A percentile compares a stretch with the other conserved stretches of the same genome.
These are phyloP conservation scores for Daldinia childiae DNA, from an alignment of 495 filamentous ascomycete species.

Conservation along the genomic window DNA sequence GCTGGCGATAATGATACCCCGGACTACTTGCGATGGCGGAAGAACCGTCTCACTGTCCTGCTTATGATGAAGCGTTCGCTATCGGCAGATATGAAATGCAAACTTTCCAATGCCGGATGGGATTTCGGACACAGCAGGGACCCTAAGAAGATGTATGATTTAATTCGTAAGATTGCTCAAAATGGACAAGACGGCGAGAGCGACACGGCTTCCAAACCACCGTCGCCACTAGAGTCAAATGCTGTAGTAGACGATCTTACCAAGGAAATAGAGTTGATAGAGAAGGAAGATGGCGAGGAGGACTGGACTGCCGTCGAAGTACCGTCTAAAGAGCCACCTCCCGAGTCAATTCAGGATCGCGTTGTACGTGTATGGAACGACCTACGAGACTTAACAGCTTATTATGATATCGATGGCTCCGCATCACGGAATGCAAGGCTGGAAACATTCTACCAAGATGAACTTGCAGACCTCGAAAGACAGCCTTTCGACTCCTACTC, in stretches of 20 bases:
- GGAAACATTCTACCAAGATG: conserved; percentile 42
- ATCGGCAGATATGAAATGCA: conserved; percentile 26
- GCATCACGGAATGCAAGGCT: conserved; percentile 41
- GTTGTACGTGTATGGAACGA: conserved; percentile 48
- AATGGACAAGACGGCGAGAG: background rate
- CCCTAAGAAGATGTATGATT: conserved; percentile 39
- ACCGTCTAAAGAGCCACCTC: conserved; percentile 23
- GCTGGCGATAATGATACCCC: conserved; percentile 8
- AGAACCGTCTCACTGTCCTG: conserved; percentile 26
- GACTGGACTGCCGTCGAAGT: conserved; percentile 34
- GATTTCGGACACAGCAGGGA: conserved; percentile 15
- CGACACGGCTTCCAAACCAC: background rate
- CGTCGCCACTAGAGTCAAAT: conserved; percentile 24
- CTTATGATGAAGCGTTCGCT: conserved; percentile 33
- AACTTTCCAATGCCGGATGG: conserved; percentile 21
- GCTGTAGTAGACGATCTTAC: conserved; percentile 18
- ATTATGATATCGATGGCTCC: conserved; percentile 50
- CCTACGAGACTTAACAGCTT: conserved; percentile 45
- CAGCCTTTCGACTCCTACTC: conserved; percentile 46
- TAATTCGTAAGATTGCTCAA: conserved; percentile 27
- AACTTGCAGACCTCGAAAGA: conserved; percentile 43
- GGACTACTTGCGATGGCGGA: conserved; percentile 20
- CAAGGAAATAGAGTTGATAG: conserved; percentile 27
- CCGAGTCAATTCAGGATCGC: conserved; percentile 47
- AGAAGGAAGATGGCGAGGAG: conserved; percentile 34